Conservation (phyloP, 108 stramenopile species). For the Stephanodiscus triporus region DNA sequence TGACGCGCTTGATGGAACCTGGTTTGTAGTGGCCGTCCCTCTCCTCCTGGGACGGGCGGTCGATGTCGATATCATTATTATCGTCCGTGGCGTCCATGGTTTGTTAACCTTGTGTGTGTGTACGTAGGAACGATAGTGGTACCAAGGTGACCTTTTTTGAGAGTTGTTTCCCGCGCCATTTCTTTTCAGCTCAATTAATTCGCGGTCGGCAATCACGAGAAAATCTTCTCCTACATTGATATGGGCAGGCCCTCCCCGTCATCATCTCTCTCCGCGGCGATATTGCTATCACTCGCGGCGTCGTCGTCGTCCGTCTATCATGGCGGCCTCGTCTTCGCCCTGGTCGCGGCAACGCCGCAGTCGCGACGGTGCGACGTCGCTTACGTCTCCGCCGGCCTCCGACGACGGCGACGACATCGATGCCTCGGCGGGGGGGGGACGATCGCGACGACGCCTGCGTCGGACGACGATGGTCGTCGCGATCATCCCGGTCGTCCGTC, state of each 20-base stretch:
- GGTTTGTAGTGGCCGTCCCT: constrained; percentile 70
- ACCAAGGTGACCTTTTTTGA: too few species aligned
- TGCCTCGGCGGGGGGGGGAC: background rate
- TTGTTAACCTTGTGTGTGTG: too few species aligned
- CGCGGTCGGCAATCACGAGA: too few species aligned
- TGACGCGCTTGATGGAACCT: constrained; percentile 73
- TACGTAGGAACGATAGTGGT: too few species aligned
- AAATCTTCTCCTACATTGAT: too few species aligned
- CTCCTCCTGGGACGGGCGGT: constrained; percentile 41
- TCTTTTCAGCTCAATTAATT: too few species aligned
- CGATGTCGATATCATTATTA: constrained; percentile 27
- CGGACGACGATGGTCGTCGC: too few species aligned
- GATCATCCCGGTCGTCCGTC: too few species aligned
- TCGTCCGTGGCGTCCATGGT: background rate
- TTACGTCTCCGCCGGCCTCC: background rate
- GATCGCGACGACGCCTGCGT: too few species aligned
- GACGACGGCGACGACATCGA: background rate
- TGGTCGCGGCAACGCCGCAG: background rate
- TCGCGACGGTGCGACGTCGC: background rate
- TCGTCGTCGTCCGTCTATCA: background rate
- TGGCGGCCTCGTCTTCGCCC: background rate
- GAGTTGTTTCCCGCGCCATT: too few species aligned
- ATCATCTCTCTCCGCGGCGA: background rate
- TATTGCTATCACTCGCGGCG: background rate
- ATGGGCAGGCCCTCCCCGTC: background rate